Evolutionary conservation across 768 basidiomycete genomes (phyloP), one percentile per base, ranked within the genome.

Genomic region (Naganishia friedmannii): DNA sequence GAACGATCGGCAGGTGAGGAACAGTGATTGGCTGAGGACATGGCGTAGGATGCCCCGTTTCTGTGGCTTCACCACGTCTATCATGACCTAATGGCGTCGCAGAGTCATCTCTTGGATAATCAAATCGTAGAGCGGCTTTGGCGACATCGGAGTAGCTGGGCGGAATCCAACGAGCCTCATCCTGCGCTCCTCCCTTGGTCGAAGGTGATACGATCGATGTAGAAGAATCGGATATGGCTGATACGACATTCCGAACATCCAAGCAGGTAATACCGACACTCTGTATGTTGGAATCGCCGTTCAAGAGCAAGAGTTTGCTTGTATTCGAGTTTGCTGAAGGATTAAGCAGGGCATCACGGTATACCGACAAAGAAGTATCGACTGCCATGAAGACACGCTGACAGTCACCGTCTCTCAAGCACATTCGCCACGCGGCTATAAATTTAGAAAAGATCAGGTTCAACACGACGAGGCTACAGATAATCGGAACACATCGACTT

Each of bases 361-460:
- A 63, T 19, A 63, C 60, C 29, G 60, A 42, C 23, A 63, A 15
- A 13, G 60, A 63, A 15, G 23, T n/a, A 42, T 63, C 60, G 19
- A 63, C 28, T 3, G 39, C 60, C 9, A 63, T 9, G 23, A 63
- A 45, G 60, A 63, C 60, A 46, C 19, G 60, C 39, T 63, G 60
- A 15, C 60, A 63, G 32, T 63, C 60, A 3, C 29, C 60, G 60
- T 63, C 60, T 29, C 42, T 29, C 60, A 63, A 63, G 60, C 60
- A 63, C 60, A 63, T 63, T n/a, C 60, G 60, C 15, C 46, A 23
- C 15, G 60, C 39, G 26, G 60, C 60, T 63, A n/a, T 39, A 29
- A 63, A 45, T 23, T 10, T 46, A 34, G 23, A 42, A 63, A 42
- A 21, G 32, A 55, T 3, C 28, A 26, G 19, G 29, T 2, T 55